phyloP scores from a whole-genome alignment of 305 asterid species.

The Fraxinus floribunda region DNA sequence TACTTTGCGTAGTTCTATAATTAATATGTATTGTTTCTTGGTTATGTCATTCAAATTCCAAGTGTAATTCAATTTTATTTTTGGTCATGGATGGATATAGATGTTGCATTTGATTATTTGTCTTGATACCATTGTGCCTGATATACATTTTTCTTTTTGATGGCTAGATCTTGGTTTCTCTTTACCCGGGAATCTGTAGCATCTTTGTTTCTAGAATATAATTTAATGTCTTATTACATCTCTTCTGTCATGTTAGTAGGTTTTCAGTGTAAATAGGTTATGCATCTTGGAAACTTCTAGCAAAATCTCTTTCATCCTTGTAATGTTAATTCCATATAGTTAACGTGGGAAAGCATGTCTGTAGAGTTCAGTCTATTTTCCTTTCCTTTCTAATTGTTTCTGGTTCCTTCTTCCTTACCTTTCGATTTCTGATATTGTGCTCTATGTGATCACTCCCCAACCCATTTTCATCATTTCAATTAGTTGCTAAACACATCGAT shows the following conservation, averaged over 20 bases:
- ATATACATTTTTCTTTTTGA: neutral
- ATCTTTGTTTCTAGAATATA: neutral
- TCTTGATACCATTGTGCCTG: neutral
- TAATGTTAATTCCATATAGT: neutral
- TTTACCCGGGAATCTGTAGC: neutral
- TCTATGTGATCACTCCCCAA: neutral
- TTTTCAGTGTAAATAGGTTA: neutral
- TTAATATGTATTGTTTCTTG: neutral
- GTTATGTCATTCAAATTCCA: neutral
- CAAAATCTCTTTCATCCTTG: neutral
- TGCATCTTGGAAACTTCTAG: neutral
- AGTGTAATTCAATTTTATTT: neutral
- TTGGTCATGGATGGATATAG: neutral
- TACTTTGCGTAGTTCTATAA: neutral
- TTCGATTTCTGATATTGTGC: conserved; percentile 2
- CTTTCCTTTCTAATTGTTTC: neutral
- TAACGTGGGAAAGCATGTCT: neutral
- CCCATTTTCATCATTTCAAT: neutral
- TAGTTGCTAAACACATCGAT: neutral
- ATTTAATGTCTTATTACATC: neutral
- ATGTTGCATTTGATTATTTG: neutral
- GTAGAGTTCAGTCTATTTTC: neutral
- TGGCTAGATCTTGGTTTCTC: neutral
- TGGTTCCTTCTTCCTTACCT: neutral
- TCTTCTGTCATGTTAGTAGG: neutral